A percentile compares a stretch with the other conserved stretches of the same genome.
phyloP scores from a whole-genome alignment of 164 flowering plant genomes.

The Akebia trifoliata region DNA sequence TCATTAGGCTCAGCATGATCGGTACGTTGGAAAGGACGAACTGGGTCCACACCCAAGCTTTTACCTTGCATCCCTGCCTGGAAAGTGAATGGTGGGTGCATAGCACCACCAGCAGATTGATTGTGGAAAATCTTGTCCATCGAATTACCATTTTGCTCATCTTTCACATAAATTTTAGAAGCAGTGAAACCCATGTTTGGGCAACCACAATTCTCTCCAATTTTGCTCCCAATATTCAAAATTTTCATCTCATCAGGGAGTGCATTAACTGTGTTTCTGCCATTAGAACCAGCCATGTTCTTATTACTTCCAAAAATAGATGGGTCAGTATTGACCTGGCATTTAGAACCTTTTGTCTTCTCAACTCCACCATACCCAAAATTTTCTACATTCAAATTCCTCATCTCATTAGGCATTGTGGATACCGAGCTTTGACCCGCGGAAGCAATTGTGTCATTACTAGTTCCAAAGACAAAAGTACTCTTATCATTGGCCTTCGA shows the following conservation, averaged over 20 bases:
- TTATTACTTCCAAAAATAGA: conserved; percentile 14
- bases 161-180: too few species aligned
- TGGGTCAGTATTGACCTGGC: conserved; percentile 3
- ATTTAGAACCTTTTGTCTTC: neutral
- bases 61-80: conserved; percentile 16
- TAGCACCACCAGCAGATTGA: conserved; percentile 10
- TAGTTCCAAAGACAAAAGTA: conserved; percentile 17
- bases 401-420: conserved; percentile 25
- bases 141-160: conserved; percentile 14
- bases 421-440: conserved; percentile 4
- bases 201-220: too few species aligned
- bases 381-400: conserved; percentile 31
- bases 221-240: conserved; percentile 30
- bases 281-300: conserved; percentile 8
- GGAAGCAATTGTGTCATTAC: conserved; percentile 11
- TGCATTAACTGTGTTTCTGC: conserved; percentile 5
- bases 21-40: conserved; percentile 11
- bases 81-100: conserved; percentile 22
- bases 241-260: conserved; percentile 25
- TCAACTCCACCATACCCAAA: conserved; percentile 11
- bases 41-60: conserved; percentile 10
- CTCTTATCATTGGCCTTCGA: conserved; percentile 5
- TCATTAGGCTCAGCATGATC: conserved; percentile 15
- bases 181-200: too few species aligned
- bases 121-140: conserved; percentile 10